Percentiles rank a stretch among this genome's conserved stretches.
Evolutionary conservation across 1,139 yeast species (phyloP).

Genomic region (Geotrichum candidum): DNA sequence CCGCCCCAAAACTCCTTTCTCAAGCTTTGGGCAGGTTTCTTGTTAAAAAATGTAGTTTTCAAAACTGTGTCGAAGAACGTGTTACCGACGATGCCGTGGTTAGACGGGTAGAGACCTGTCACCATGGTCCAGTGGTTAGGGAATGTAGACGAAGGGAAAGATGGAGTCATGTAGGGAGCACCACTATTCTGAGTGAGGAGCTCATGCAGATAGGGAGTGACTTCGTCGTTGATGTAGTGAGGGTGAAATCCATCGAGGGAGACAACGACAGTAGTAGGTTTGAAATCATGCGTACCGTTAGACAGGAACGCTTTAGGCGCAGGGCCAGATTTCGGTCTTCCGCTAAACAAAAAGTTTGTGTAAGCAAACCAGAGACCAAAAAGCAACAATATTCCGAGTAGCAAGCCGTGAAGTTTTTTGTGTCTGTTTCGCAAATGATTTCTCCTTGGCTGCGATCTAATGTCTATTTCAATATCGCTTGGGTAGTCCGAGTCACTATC

Average conservation of each 20-base stretch:
- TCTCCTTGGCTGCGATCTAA: conserved; percentile 15
- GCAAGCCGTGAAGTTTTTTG: conserved; percentile 13
- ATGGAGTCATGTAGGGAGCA: conserved; percentile 79
- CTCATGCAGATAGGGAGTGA: conserved; percentile 66
- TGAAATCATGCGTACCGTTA: conserved; percentile 68
- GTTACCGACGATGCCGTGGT: conserved; percentile 86
- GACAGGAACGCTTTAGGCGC: conserved; percentile 30
- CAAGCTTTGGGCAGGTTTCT: conserved; percentile 52
- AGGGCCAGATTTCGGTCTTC: background rate
- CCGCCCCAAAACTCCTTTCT: conserved; percentile 81
- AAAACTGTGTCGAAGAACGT: conserved; percentile 62
- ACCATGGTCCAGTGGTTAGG: conserved; percentile 90
- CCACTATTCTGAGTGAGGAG: conserved; percentile 52
- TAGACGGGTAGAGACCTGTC: conserved; percentile 77
- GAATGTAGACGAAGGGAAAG: conserved; percentile 84
- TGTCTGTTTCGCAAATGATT: conserved; percentile 8
- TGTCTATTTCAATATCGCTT: conserved; percentile 19
- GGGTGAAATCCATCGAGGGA: conserved; percentile 92
- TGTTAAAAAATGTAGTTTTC: conserved; percentile 56
- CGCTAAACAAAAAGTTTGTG: conserved; percentile 6
- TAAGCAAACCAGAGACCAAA: conserved; percentile 16
- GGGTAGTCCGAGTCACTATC: conserved; percentile 18
- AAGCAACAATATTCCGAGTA: conserved; percentile 11
- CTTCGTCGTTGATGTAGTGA: conserved; percentile 60
- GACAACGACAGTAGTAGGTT: conserved; percentile 70